phyloP scores from a whole-genome alignment of 331 rosid species.

The Stylosanthes scabra region DNA sequence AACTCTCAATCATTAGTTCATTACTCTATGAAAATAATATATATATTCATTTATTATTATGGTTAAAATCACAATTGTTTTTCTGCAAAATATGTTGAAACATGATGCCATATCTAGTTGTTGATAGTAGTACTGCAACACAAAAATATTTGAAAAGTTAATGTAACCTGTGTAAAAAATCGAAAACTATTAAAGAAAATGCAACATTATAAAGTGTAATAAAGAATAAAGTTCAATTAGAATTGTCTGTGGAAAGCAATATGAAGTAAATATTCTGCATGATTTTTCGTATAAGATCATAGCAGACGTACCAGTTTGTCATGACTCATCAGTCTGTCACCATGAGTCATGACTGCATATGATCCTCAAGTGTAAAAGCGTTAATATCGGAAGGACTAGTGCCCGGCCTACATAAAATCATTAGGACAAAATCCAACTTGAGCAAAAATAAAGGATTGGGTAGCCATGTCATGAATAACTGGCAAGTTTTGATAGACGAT shows the following conservation, averaged over 20 bases:
- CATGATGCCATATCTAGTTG: too few species aligned
- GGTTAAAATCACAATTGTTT: background rate
- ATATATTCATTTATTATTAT: background rate
- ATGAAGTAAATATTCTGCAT: background rate
- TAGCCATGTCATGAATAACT: background rate
- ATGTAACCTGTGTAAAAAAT: too few species aligned
- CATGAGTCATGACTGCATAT: conserved; percentile 59
- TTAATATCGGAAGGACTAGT: conserved; percentile 83
- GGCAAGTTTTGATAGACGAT: background rate
- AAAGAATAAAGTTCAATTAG: too few species aligned
- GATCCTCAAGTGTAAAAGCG: conserved; percentile 74
- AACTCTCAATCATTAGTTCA: too few species aligned
- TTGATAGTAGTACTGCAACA: too few species aligned
- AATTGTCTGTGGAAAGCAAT: too few species aligned
- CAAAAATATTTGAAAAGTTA: too few species aligned
- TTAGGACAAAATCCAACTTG: conserved; percentile 33
- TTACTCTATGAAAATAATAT: too few species aligned
- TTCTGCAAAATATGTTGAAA: too few species aligned
- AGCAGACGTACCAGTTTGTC: too few species aligned
- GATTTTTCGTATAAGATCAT: background rate
- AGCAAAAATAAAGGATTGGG: background rate
- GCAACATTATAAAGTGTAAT: too few species aligned
- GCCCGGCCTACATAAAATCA: conserved; percentile 67
- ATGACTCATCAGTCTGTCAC: conserved; percentile 45
- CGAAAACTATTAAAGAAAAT: too few species aligned